These are phyloP conservation scores for Stachybotrys echinatus DNA, from an alignment of 2,329 filamentous ascomycete species.

Conservation along the genomic window DNA sequence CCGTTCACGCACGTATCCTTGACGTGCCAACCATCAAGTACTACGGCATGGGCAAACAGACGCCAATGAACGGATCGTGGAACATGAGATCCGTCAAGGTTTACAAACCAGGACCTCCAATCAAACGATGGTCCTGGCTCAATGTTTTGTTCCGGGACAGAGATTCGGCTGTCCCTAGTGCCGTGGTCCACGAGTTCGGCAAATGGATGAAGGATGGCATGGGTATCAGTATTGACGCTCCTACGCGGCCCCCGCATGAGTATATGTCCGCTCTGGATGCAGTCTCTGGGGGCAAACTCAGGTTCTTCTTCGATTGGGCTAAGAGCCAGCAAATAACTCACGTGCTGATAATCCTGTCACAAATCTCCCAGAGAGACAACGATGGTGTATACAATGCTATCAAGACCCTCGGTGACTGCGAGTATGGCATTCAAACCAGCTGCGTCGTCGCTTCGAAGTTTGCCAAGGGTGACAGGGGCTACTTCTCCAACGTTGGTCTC, in stretches of 20 bases:
- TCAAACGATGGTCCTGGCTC: conserved; percentile 47
- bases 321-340: conserved; percentile 33
- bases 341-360: conserved; percentile 56
- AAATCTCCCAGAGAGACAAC: conserved; percentile 43
- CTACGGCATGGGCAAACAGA: conserved; percentile 18
- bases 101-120: conserved; percentile 36
- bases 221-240: conserved; percentile 33
- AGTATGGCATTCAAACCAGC: conserved; percentile 62
- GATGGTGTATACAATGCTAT: conserved; percentile 56
- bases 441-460: conserved; percentile 48
- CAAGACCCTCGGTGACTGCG: conserved; percentile 64
- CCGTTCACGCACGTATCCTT: conserved; percentile 68
- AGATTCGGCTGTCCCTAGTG: conserved; percentile 6
- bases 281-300: conserved; percentile 5
- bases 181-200: conserved; percentile 26
- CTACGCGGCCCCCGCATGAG: conserved; percentile 1
- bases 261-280: background rate
- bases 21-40: conserved; percentile 58
- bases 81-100: conserved; percentile 60
- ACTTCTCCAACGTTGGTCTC: conserved; percentile 65
- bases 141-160: conserved; percentile 22
- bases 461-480: conserved; percentile 31
- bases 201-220: conserved; percentile 26
- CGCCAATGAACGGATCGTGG: conserved; percentile 56
- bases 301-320: conserved; percentile 23